These are phyloP conservation scores for Aureobasidium namibiae DNA, from an alignment of 2,329 filamentous ascomycete genomes.

Conservation along the genomic window DNA sequence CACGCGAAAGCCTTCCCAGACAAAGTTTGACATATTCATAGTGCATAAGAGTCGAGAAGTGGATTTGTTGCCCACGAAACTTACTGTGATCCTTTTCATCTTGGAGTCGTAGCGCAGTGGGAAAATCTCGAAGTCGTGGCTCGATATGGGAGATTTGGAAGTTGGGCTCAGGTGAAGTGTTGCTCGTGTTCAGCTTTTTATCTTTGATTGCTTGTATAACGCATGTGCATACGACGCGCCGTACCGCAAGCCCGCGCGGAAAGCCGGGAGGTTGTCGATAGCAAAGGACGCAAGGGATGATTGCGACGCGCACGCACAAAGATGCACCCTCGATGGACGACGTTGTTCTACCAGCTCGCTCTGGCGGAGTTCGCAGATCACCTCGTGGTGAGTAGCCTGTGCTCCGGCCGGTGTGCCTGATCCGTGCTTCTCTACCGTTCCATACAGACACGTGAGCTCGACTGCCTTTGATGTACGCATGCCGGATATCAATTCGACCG, in stretches of 20 bases:
- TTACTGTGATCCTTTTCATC: background rate
- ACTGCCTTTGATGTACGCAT: no score
- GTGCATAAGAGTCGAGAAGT: background rate
- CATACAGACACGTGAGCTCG: background rate
- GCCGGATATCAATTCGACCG: no score
- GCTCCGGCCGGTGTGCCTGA: background rate
- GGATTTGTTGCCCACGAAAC: background rate
- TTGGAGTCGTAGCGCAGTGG: background rate
- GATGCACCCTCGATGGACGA: background rate
- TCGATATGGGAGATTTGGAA: background rate
- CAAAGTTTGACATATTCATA: background rate
- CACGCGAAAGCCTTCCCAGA: background rate
- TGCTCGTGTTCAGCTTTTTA: background rate
- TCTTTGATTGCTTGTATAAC: constrained; percentile 3
- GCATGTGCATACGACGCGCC: background rate
- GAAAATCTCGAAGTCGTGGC: background rate
- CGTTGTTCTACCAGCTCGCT: background rate
- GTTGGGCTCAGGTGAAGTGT: background rate
- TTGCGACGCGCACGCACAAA: background rate
- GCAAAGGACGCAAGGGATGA: background rate
- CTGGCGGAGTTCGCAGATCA: constrained; percentile 7
- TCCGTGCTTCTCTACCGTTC: background rate
- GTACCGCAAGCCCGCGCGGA: background rate
- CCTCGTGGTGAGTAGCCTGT: background rate
- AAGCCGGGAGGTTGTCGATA: background rate